Evolutionary conservation across 805 yeast species (phyloP).

Genomic region (Myxozyma monticola): DNA sequence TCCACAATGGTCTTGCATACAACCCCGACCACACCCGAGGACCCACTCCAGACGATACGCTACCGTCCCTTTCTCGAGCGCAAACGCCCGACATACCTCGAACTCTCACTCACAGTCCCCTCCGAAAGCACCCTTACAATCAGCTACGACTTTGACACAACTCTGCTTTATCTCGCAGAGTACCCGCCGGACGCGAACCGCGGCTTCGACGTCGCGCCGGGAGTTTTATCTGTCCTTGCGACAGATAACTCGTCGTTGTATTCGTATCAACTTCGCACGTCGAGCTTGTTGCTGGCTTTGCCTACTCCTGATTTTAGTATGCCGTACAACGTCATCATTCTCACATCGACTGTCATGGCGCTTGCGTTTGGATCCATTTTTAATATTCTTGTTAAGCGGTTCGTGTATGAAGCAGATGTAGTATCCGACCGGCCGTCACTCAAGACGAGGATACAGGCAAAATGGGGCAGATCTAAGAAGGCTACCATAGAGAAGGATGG

Average conservation of each 20-base stretch:
- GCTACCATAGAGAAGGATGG: too few relatives aligned
- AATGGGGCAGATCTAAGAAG: too few relatives aligned
- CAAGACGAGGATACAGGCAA: too few relatives aligned
- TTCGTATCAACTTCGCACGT: conserved; percentile 56
- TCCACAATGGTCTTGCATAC: conserved; percentile 55
- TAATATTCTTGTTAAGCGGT: conserved; percentile 71
- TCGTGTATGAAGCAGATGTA: conserved; percentile 73
- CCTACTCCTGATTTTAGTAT: conserved; percentile 98
- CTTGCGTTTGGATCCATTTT: conserved; percentile 84
- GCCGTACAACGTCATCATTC: conserved; percentile 96
- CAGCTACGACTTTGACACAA: conserved; percentile 81
- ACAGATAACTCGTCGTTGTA: conserved; percentile 29
- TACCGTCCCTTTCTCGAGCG: conserved; percentile 82
- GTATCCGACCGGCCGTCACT: too few relatives aligned
- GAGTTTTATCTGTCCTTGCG: conserved; percentile 64
- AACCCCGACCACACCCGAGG: neutral
- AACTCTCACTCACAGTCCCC: conserved; percentile 65
- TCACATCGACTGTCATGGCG: conserved; percentile 92
- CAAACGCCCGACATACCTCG: conserved; percentile 77
- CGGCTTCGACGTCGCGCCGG: conserved; percentile 93
- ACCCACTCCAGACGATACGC: conserved; percentile 51
- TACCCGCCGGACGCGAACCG: conserved; percentile 99
- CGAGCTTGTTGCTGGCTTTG: conserved; percentile 79
- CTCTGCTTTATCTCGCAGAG: conserved; percentile 78
- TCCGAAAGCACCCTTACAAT: conserved; percentile 39